phyloP scores from a whole-genome alignment of 2,329 filamentous ascomycete species.

The Pyricularia pennisetigena region DNA sequence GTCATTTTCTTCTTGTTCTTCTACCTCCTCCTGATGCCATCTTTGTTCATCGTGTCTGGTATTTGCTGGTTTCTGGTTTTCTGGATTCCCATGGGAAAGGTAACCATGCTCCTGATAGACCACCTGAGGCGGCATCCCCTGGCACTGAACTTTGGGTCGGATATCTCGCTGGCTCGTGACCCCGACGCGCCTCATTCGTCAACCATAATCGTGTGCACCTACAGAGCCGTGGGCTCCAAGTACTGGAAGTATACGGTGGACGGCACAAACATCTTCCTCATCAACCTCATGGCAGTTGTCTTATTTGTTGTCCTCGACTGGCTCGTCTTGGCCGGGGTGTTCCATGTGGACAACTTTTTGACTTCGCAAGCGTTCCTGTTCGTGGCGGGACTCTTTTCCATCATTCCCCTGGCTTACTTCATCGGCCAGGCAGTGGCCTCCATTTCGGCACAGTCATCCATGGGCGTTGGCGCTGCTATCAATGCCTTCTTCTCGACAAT shows the following conservation, averaged over 20 bases:
- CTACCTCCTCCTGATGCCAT: constrained; percentile 82
- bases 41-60: constrained; percentile 73
- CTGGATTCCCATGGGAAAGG: constrained; percentile 96
- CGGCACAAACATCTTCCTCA: constrained; percentile 97
- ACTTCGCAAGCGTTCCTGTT: constrained; percentile 85
- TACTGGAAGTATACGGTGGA: constrained; percentile 99
- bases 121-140: constrained; percentile 89
- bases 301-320: constrained; percentile 92
- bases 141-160: constrained; percentile 86
- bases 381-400: constrained; percentile 67
- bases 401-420: constrained; percentile 95
- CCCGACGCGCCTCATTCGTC: constrained; percentile 67
- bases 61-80: constrained; percentile 97
- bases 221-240: constrained; percentile 83
- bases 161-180: constrained; percentile 63
- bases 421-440: constrained; percentile 97
- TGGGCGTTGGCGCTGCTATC: constrained; percentile 93
- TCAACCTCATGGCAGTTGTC: constrained; percentile 93
- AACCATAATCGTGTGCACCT: constrained; percentile 81
- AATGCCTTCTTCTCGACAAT: constrained; percentile 98
- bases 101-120: constrained; percentile 79
- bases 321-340: constrained; percentile 58
- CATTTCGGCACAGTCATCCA: constrained; percentile 96
- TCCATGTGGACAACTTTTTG: constrained; percentile 62
- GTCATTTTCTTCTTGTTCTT: constrained; percentile 96